Percentiles rank a stretch among this genome's conserved stretches.
Evolutionary conservation across 2,329 filamentous ascomycete species (phyloP).

Genomic region (Sporothrix dimorphospora): DNA sequence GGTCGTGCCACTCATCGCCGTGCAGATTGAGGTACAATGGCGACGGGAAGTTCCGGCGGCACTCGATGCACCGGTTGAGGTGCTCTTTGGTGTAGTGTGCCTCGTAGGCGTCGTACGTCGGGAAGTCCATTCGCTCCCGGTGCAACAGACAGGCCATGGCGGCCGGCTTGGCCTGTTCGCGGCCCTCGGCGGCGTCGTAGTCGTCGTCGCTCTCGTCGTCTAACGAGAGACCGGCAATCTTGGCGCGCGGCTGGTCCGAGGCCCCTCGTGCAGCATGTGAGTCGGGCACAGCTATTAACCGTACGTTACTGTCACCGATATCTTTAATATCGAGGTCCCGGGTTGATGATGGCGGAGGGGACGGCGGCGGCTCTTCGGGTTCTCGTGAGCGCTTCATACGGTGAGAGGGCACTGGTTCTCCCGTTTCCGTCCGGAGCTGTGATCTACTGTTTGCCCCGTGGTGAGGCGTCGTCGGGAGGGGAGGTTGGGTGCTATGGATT

Average conservation of each 20-base stretch:
- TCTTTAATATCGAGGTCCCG: neutral
- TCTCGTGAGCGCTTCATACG: slow-evolving; percentile 67
- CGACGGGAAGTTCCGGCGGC: slow-evolving; percentile 85
- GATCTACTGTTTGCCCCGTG: no score
- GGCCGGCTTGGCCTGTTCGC: slow-evolving; percentile 31
- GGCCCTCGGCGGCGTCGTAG: slow-evolving; percentile 39
- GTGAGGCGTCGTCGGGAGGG: neutral
- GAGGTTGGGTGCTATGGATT: neutral
- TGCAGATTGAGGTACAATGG: slow-evolving; percentile 79
- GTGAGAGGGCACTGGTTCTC: neutral
- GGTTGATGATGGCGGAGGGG: slow-evolving; percentile 23
- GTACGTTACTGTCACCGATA: neutral
- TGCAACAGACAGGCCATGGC: slow-evolving; percentile 83
- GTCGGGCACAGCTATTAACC: neutral
- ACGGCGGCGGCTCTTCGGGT: slow-evolving; percentile 50
- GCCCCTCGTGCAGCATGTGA: neutral
- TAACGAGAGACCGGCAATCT: slow-evolving; percentile 64
- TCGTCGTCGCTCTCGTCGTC: slow-evolving; percentile 42
- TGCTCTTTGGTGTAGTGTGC: slow-evolving; percentile 81
- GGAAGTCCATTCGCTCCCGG: slow-evolving; percentile 68
- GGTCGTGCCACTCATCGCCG: slow-evolving; percentile 89
- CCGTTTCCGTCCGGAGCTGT: neutral
- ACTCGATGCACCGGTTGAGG: slow-evolving; percentile 82
- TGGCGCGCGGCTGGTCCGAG: slow-evolving; percentile 44
- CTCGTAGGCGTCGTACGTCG: slow-evolving; percentile 79